These are phyloP conservation scores for Gossypium mustelinum DNA, from an alignment of 345 rosid genomes.

Conservation along the genomic window DNA sequence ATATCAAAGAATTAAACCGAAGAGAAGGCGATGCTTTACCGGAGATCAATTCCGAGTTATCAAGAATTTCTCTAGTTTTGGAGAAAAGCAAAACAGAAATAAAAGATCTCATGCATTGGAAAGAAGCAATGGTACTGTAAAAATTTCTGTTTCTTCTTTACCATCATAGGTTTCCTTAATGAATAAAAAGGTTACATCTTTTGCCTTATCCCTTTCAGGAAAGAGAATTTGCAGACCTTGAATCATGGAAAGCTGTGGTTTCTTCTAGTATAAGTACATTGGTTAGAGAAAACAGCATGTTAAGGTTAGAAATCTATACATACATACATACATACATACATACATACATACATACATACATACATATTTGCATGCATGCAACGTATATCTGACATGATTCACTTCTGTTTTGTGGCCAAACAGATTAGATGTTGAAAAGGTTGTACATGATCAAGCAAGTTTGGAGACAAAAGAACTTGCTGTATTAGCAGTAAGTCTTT, in stretches of 20 bases:
- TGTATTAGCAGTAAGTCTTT: slow-evolving; percentile 54
- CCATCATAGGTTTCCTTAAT: neutral
- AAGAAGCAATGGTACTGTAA: slow-evolving; percentile 47
- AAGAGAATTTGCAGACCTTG: slow-evolving; percentile 41
- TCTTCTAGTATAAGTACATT: slow-evolving; percentile 54
- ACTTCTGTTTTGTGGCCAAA: neutral
- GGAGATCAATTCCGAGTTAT: slow-evolving; percentile 54
- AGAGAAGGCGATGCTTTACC: slow-evolving; percentile 54
- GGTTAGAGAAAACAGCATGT: slow-evolving; percentile 50
- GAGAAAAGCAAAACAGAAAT: slow-evolving; percentile 56
- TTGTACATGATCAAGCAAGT: slow-evolving; percentile 47
- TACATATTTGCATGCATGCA: neutral
- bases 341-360: too few species aligned
- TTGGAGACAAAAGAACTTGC: slow-evolving; percentile 69
- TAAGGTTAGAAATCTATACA: slow-evolving; percentile 51
- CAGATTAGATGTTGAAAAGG: slow-evolving; percentile 67
- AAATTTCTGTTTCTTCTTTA: neutral
- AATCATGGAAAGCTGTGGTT: slow-evolving; percentile 60
- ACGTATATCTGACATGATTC: neutral
- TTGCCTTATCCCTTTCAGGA: slow-evolving; percentile 38
- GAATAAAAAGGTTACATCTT: neutral
- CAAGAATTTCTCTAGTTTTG: slow-evolving; percentile 41
- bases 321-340: too few species aligned
- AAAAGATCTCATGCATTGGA: slow-evolving; percentile 54
- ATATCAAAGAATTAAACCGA: slow-evolving; percentile 54